Evolutionary conservation across 441 rosid species (phyloP).

Genomic region (Daphne laureola): DNA sequence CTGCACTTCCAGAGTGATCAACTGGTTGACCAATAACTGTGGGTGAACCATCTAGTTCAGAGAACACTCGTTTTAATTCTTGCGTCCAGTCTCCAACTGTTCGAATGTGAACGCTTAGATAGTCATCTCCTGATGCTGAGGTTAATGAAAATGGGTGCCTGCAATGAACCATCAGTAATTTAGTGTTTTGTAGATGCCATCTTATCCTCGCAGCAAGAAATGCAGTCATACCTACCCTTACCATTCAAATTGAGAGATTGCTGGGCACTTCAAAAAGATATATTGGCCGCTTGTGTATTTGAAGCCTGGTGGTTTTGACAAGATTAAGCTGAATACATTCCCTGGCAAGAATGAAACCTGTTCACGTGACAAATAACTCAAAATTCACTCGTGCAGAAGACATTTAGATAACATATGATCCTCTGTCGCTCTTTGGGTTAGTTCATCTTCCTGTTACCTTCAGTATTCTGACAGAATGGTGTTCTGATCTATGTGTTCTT

Average conservation of each 20-base stretch:
- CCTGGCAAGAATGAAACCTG: slow-evolving; percentile 92
- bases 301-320: slow-evolving; percentile 91
- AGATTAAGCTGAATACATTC: slow-evolving; percentile 64
- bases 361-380: slow-evolving; percentile 13
- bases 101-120: slow-evolving; percentile 85
- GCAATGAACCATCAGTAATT: slow-evolving; percentile 8
- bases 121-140: slow-evolving; percentile 89
- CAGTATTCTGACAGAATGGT: slow-evolving; percentile 59
- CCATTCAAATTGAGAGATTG: slow-evolving; percentile 89
- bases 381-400: slow-evolving; percentile 5
- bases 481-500: slow-evolving; percentile 71
- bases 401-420: background rate
- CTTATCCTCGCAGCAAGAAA: background rate
- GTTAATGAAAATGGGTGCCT: slow-evolving; percentile 99
- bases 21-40: slow-evolving; percentile 47
- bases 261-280: slow-evolving; percentile 81
- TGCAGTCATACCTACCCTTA: slow-evolving; percentile 19
- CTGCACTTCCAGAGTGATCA: slow-evolving; percentile 29
- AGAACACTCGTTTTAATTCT: slow-evolving; percentile 62
- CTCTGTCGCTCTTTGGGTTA: background rate
- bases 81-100: slow-evolving; percentile 93
- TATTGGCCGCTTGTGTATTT: slow-evolving; percentile 96
- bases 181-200: background rate
- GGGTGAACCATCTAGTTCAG: slow-evolving; percentile 46
- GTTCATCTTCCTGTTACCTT: slow-evolving; percentile 32